These are phyloP conservation scores for Sporothrix globosa DNA, from an alignment of 2,329 filamentous ascomycete genomes.

Conservation along the genomic window DNA sequence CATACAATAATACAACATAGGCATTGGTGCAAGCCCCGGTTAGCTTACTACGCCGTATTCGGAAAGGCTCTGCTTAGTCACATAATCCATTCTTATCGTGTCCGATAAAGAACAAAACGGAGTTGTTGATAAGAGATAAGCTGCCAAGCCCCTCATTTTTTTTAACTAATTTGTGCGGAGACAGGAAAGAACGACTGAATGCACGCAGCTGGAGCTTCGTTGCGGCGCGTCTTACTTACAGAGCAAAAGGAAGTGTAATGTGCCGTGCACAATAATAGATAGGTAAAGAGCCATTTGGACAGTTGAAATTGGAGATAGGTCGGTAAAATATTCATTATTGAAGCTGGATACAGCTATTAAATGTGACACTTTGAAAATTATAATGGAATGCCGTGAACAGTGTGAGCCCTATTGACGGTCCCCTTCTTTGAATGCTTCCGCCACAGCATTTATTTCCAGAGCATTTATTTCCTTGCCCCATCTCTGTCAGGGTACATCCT, in stretches of 20 bases:
- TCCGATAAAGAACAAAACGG: neutral
- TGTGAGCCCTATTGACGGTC: too few species aligned
- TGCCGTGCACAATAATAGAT: too few species aligned
- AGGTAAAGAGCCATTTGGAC: neutral
- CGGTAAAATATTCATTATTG: too few species aligned
- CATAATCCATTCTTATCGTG: neutral
- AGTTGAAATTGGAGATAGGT: too few species aligned
- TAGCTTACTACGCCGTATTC: neutral
- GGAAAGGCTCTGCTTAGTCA: constrained; percentile 13
- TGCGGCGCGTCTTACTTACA: neutral
- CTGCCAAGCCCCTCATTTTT: constrained; percentile 21
- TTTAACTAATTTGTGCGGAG: constrained; percentile 4
- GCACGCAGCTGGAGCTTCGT: neutral
- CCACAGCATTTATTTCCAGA: too few species aligned
- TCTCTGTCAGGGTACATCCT: neutral
- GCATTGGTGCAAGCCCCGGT: neutral
- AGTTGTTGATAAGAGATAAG: constrained; percentile 4
- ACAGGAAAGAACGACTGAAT: neutral
- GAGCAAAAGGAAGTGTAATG: neutral
- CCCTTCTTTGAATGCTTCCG: too few species aligned
- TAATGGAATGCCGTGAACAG: too few species aligned
- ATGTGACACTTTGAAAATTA: too few species aligned
- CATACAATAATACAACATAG: neutral
- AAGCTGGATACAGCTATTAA: too few species aligned
- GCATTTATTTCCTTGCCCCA: too few species aligned